phyloP scores from a whole-genome alignment of 176 grass and related monocot species.

The Pontederia crassipes region DNA sequence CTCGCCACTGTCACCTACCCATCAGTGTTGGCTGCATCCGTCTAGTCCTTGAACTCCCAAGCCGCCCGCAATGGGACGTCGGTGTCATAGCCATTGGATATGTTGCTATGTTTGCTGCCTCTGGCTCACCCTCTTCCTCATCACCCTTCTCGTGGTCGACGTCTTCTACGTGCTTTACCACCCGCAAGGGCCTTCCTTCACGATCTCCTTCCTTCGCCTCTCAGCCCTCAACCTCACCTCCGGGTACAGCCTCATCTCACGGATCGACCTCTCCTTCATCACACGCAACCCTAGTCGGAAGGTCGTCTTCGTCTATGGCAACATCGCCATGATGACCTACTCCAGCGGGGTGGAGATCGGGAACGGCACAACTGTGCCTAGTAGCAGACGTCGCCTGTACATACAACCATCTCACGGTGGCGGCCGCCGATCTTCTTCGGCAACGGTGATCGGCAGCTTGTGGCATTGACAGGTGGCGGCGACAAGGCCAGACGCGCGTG shows the following conservation, averaged over 20 bases:
- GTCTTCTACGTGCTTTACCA: conserved; percentile 2
- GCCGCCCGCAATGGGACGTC: not conserved
- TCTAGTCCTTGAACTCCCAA: conserved; percentile 27
- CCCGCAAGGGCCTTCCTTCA: not conserved
- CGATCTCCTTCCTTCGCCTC: not conserved
- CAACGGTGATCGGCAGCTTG: too few relatives aligned
- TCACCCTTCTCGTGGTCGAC: not conserved
- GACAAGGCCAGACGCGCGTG: too few relatives aligned
- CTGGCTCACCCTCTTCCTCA: not conserved
- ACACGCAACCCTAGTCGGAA: not conserved
- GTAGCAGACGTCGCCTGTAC: too few relatives aligned
- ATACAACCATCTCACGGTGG: too few relatives aligned
- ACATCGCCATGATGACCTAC: not conserved
- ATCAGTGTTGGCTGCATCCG: not conserved
- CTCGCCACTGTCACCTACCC: not conserved
- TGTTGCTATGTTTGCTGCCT: conserved; percentile 4
- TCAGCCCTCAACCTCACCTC: not conserved
- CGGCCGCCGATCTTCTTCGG: too few relatives aligned
- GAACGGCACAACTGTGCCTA: not conserved
- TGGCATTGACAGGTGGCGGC: too few relatives aligned
- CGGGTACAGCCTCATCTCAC: not conserved
- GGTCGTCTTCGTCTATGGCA: not conserved
- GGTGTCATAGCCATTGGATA: not conserved
- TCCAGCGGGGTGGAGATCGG: not conserved
- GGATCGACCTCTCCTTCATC: not conserved